phyloP scores from a whole-genome alignment of 1,139 yeast species.

The Hyphopichia buzzinii region DNA sequence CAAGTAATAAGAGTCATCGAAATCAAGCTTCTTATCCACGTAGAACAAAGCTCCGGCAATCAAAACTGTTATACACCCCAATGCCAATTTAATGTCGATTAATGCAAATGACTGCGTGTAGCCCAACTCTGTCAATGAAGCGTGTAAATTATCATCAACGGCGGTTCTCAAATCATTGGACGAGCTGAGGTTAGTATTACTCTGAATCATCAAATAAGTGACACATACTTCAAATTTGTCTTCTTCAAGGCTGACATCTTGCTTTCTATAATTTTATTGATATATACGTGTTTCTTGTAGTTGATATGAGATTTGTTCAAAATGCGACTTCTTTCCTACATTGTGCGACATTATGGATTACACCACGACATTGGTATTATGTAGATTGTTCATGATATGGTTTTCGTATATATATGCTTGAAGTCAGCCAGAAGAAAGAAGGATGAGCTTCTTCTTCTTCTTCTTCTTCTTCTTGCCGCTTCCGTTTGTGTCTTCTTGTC shows the following conservation, averaged over 20 bases:
- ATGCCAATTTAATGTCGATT: conserved; percentile 60
- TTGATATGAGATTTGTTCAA: too few species aligned
- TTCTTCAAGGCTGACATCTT: conserved; percentile 26
- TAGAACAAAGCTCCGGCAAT: conserved; percentile 66
- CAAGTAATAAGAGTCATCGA: conserved; percentile 35
- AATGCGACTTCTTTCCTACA: too few species aligned
- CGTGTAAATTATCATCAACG: conserved; percentile 48
- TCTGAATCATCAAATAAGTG: conserved; percentile 12
- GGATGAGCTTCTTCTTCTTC: conserved; percentile 37
- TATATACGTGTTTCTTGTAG: too few species aligned
- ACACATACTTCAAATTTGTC: conserved; percentile 29
- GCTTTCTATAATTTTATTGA: too few species aligned
- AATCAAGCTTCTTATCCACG: conserved; percentile 60
- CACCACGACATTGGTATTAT: too few species aligned
- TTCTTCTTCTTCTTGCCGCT: conserved; percentile 29
- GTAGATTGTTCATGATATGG: too few species aligned
- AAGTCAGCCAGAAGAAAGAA: conserved; percentile 14
- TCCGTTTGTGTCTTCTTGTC: conserved; percentile 22
- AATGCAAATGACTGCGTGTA: conserved; percentile 58
- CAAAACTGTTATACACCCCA: conserved; percentile 67
- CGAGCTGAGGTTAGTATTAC: conserved; percentile 29
- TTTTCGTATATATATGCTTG: background rate
- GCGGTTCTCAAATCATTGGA: conserved; percentile 47
- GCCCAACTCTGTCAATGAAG: conserved; percentile 53
- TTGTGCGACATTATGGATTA: too few species aligned